Evolutionary conservation across 768 basidiomycete genomes (phyloP), one percentile per base, ranked within the genome.

Genomic region (Podaxis sp.): DNA sequence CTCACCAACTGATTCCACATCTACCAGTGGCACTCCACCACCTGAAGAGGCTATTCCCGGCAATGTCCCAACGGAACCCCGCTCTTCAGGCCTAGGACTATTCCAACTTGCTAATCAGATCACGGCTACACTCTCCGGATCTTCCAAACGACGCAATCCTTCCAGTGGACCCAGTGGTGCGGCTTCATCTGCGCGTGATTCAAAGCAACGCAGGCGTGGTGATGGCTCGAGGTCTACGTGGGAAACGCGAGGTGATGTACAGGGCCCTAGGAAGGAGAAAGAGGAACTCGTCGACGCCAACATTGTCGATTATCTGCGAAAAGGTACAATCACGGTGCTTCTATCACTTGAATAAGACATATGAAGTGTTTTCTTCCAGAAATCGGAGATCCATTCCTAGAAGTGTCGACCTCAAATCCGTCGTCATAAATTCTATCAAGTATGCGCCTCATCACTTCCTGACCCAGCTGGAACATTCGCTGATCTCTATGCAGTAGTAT

Each of bases 331-430:
- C 3, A 61, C 28, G 74, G 67, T 38, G 26, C 26, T 13, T 17
- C 36, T 6, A 17, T 38, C 38, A 44, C 12, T 53, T 36, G 20
- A 10, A 24, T 46, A 58, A 17, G 58, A 38, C 40, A 55, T 48
- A 37, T 57, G 49, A 15, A 8, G 46, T 38, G 57, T 64, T 56
- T 54, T 28, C 62, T 52, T 8, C 33, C 67, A 84, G 84, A 85
- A 68, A 80, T 85, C 41, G 84, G 84, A 22, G 84, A 86, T 74
- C 84, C 84, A 33, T 84, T 86, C 70, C 70, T 76, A 48, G 82
- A 84, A 22, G 56, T 46, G 28, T 68, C 58, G 66, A 66, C 56
- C 41, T 62, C 46, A 66, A 44, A 59, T 57, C 20, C 46, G 20
- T 38, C 54, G 17, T 48, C 11, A 44, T 28, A 24, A 22, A 26